Conservation (phyloP, 306 rosid genomes). For the Casuarina glauca region DNA sequence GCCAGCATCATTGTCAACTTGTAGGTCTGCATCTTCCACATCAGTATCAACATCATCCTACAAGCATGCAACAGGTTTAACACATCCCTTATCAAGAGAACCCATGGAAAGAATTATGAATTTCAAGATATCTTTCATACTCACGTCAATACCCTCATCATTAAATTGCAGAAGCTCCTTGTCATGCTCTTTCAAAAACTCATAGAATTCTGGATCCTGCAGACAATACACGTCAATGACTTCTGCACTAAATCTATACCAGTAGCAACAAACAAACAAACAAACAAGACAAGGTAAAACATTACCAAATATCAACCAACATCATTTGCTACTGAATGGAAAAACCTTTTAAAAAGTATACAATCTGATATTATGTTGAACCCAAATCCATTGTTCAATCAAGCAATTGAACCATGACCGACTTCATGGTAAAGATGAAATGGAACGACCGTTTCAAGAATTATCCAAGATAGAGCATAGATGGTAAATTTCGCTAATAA, state of each 20-base stretch:
- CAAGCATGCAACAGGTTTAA: constrained; percentile 22
- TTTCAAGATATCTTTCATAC: constrained; percentile 18
- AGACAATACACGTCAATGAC: too few species aligned
- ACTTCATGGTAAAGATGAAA: background rate
- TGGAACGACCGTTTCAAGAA: background rate
- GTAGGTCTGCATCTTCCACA: constrained; percentile 47
- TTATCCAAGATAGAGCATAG: background rate
- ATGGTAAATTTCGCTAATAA: background rate
- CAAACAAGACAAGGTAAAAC: too few species aligned
- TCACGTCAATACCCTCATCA: constrained; percentile 69
- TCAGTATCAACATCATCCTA: constrained; percentile 64
- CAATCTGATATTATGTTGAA: background rate
- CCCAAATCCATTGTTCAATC: background rate
- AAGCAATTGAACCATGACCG: constrained; percentile 4
- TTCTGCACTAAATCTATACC: too few species aligned
- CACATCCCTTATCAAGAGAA: constrained; percentile 4
- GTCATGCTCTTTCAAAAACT: constrained; percentile 58
- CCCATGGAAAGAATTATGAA: background rate
- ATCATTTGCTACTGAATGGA: too few species aligned
- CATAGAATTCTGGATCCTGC: constrained; percentile 84
- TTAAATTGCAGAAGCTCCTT: constrained; percentile 55
- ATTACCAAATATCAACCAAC: too few species aligned
- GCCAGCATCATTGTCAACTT: constrained; percentile 35
- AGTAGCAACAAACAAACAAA: constrained; percentile 1
- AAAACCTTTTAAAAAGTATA: too few species aligned